Percentiles rank a stretch among this genome's conserved stretches.
Conservation (phyloP, 2,329 filamentous ascomycete genomes). For the Ascochyta pisi region DNA sequence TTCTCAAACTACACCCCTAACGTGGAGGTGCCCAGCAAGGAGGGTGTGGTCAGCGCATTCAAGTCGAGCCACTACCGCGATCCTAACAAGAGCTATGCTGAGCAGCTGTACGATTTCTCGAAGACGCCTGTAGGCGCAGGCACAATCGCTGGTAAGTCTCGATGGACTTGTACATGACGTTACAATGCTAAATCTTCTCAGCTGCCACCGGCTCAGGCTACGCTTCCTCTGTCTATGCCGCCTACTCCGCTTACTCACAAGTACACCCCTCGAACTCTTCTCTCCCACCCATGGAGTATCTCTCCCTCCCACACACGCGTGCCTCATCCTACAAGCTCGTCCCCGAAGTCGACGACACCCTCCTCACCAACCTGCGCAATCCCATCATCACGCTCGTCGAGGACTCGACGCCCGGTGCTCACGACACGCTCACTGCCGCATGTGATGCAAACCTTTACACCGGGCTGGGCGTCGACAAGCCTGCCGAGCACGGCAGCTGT, state of each 20-base stretch:
- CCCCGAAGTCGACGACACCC: conserved; percentile 51
- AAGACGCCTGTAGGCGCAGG: conserved; percentile 60
- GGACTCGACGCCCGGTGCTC: conserved; percentile 53
- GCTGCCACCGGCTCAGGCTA: conserved; percentile 57
- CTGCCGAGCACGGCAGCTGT: conserved; percentile 56
- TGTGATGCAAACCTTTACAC: conserved; percentile 56
- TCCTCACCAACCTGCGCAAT: conserved; percentile 55
- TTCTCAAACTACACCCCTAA: conserved; percentile 57
- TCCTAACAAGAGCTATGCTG: conserved; percentile 56
- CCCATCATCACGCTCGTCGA: conserved; percentile 56
- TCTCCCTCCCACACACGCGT: conserved; percentile 56
- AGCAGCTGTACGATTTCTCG: conserved; percentile 59
- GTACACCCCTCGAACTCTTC: conserved; percentile 39
- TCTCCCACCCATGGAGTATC: conserved; percentile 55
- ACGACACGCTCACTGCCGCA: conserved; percentile 57
- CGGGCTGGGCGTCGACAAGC: conserved; percentile 52
- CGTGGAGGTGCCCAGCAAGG: conserved; percentile 45
- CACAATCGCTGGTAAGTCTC: conserved; percentile 48
- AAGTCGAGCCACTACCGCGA: conserved; percentile 54
- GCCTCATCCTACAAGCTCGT: conserved; percentile 51
- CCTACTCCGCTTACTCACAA: conserved; percentile 56
- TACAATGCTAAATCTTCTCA: conserved; percentile 14
- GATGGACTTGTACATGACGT: neutral
- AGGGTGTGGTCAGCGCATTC: conserved; percentile 54
- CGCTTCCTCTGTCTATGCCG: conserved; percentile 56